Conservation (phyloP, 2,329 filamentous ascomycete genomes). For the Colletotrichum sp. region DNA sequence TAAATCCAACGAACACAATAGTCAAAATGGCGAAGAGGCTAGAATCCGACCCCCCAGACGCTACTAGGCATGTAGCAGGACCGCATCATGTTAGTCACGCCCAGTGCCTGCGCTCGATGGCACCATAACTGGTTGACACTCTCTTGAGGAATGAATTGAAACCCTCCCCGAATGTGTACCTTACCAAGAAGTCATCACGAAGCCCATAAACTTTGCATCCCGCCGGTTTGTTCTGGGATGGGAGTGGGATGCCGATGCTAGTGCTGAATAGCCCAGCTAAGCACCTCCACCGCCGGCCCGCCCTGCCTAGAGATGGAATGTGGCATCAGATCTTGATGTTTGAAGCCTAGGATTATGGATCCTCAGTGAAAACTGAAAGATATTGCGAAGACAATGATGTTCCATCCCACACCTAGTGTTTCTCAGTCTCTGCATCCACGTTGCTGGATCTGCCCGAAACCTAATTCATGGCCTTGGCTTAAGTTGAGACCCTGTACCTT, state of each 20-base stretch:
- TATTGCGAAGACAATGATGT: background rate
- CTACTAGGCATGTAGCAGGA: background rate
- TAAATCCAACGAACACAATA: background rate
- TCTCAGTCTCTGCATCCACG: background rate
- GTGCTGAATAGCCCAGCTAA: background rate
- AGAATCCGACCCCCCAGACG: background rate
- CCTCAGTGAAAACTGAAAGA: background rate
- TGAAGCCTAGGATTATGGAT: background rate
- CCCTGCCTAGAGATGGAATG: background rate
- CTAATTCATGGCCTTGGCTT: background rate
- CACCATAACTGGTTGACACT: background rate
- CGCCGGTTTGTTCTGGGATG: background rate
- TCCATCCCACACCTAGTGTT: background rate
- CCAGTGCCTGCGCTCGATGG: background rate
- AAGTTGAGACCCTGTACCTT: background rate
- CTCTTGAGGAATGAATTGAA: background rate
- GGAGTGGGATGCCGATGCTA: background rate
- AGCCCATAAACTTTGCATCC: background rate
- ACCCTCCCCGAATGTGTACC: accelerated
- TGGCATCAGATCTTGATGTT: background rate
- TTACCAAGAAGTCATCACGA: accelerated
- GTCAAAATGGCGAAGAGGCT: background rate
- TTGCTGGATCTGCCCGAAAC: background rate
- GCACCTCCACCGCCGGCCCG: background rate
- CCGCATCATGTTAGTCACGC: background rate